These are phyloP conservation scores for Saksenaea oblongispora DNA, from an alignment of 371 early-diverging fungal species.

Conservation along the genomic window DNA sequence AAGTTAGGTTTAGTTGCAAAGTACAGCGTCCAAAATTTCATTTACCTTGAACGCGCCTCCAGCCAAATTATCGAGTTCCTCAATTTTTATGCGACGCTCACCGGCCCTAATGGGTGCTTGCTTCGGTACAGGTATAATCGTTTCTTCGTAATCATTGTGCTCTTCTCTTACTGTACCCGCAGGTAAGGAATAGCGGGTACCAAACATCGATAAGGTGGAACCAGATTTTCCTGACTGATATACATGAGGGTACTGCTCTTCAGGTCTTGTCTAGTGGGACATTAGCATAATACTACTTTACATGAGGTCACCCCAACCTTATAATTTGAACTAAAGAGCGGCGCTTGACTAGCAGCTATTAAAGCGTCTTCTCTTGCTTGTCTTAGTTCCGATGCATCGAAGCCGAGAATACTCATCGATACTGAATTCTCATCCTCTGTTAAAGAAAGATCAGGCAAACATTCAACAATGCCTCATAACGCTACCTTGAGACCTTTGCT, in stretches of 20 bases:
- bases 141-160: conserved; percentile 76
- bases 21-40: not conserved
- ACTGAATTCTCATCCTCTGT: conserved; percentile 52
- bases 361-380: conserved; percentile 61
- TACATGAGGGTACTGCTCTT: conserved; percentile 58
- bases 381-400: conserved; percentile 49
- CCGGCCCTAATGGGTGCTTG: conserved; percentile 58
- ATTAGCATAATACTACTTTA: not conserved
- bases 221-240: conserved; percentile 58
- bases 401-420: conserved; percentile 58
- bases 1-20: not conserved
- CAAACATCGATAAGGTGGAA: conserved; percentile 58
- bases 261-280: conserved; percentile 16
- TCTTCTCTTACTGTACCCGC: conserved; percentile 69
- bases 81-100: conserved; percentile 63
- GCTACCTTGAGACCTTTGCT: conserved; percentile 23
- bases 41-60: conserved; percentile 75
- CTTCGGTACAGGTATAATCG: conserved; percentile 73
- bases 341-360: conserved; percentile 35
- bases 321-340: conserved; percentile 39
- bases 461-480: not conserved
- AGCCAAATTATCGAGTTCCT: conserved; percentile 73
- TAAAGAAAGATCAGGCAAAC: too few species aligned
- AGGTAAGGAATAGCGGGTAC: conserved; percentile 72
- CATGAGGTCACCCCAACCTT: conserved; percentile 14